Percentiles rank a stretch among this genome's conserved stretches.
Evolutionary conservation across 352 stramenopile species (phyloP).

Genomic region (Saprolegnia diclina): DNA sequence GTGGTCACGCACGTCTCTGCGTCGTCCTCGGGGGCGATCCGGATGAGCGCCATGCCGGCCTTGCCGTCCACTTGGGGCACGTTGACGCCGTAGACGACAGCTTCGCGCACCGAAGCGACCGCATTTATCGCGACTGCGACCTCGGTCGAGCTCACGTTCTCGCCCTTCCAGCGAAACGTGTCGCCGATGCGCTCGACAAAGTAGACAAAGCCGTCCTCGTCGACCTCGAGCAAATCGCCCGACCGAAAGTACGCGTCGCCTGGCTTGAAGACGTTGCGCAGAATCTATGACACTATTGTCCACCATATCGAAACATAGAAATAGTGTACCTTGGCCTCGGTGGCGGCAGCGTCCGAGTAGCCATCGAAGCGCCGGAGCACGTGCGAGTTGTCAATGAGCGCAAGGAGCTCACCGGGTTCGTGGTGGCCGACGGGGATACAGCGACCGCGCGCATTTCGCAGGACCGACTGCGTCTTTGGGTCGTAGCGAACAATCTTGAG

Average conservation of each 20-base stretch:
- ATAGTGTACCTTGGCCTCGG: no score
- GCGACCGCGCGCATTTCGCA: no score
- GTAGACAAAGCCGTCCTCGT: slow-evolving; percentile 70
- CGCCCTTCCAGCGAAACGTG: slow-evolving; percentile 91
- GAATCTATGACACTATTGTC: slow-evolving; percentile 28
- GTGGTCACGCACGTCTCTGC: background rate
- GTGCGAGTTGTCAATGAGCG: no score
- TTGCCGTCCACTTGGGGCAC: slow-evolving; percentile 68
- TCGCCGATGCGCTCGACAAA: slow-evolving; percentile 91
- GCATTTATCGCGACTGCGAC: slow-evolving; percentile 66
- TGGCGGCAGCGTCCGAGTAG: no score
- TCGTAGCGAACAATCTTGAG: no score
- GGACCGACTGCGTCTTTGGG: no score
- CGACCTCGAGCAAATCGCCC: slow-evolving; percentile 79
- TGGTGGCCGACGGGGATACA: no score
- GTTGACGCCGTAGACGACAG: slow-evolving; percentile 62
- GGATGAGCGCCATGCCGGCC: slow-evolving; percentile 70
- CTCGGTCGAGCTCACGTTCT: slow-evolving; percentile 89
- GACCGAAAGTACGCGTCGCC: slow-evolving; percentile 86
- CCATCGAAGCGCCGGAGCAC: no score
- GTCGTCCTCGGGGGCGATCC: no score
- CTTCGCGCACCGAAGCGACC: slow-evolving; percentile 60
- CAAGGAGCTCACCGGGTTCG: no score
- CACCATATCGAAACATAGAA: no score
- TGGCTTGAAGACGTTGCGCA: slow-evolving; percentile 70